phyloP scores from a whole-genome alignment of 331 rosid species.

The Cydonia oblonga region DNA sequence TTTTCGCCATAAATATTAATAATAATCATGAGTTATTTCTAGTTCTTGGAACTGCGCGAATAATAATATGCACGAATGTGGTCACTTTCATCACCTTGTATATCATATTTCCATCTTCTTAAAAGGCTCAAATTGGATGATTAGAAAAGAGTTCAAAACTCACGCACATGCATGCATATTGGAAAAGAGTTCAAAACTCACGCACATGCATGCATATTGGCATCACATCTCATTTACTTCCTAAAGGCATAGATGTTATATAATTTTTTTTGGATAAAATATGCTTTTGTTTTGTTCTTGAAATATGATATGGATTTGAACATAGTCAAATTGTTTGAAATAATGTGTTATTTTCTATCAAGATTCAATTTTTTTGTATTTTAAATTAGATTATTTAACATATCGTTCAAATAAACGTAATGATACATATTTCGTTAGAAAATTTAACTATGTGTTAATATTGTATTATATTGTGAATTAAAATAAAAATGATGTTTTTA shows the following conservation, averaged over 20 bases:
- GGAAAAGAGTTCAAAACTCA: neutral
- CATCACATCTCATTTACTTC: neutral
- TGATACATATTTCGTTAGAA: neutral
- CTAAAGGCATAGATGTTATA: neutral
- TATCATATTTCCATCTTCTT: neutral
- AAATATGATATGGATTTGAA: neutral
- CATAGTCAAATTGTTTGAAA: no score
- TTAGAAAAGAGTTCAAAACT: neutral
- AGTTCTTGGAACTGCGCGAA: neutral
- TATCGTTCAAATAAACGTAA: neutral
- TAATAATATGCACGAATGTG: neutral
- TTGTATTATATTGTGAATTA: no score
- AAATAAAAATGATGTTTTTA: no score
- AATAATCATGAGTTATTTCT: neutral
- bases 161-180: neutral
- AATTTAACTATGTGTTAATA: neutral
- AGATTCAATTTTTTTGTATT: no score
- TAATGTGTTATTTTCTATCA: no score
- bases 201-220: neutral
- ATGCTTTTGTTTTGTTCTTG: no score
- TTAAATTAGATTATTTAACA: neutral
- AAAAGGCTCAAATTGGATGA: neutral
- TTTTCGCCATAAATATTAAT: neutral
- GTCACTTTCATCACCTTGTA: neutral
- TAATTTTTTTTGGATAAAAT: no score